phyloP scores from a whole-genome alignment of 2,329 filamentous ascomycete species.

The Trichoderma sp. region DNA sequence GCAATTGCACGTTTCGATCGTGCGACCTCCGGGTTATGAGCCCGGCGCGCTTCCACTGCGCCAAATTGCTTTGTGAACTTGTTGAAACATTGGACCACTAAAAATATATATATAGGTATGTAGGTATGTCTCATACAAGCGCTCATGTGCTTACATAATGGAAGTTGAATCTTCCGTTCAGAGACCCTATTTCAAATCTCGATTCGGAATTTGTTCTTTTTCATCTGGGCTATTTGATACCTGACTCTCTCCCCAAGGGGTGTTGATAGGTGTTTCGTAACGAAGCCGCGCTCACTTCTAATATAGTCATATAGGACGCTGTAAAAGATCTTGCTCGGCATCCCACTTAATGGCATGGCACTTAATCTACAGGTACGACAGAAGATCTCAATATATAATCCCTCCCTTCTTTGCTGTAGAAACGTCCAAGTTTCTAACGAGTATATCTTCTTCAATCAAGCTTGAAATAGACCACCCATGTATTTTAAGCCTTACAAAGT shows the following conservation, averaged over 20 bases:
- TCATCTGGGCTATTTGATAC: neutral
- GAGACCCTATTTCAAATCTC: neutral
- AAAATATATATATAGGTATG: neutral
- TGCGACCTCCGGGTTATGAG: slow-evolving; percentile 33
- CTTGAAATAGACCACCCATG: neutral
- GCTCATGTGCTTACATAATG: neutral
- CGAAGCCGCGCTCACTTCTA: neutral
- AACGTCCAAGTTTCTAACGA: neutral
- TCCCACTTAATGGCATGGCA: neutral
- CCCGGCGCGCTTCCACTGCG: slow-evolving; percentile 33
- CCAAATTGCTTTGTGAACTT: slow-evolving; percentile 29
- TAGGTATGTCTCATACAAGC: neutral
- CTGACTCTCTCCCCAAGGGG: neutral
- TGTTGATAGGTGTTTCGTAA: neutral
- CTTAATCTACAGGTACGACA: neutral
- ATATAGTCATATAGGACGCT: neutral
- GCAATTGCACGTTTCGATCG: slow-evolving; percentile 35
- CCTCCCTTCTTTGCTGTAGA: neutral
- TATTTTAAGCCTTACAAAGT: neutral
- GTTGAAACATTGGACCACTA: neutral
- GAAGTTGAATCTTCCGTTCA: neutral
- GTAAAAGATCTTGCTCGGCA: neutral
- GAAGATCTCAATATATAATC: neutral
- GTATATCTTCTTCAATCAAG: neutral
- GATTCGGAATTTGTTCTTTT: neutral